These are phyloP conservation scores for Ambrosiella xylebori DNA, from an alignment of 2,329 filamentous ascomycete species.

Conservation along the genomic window DNA sequence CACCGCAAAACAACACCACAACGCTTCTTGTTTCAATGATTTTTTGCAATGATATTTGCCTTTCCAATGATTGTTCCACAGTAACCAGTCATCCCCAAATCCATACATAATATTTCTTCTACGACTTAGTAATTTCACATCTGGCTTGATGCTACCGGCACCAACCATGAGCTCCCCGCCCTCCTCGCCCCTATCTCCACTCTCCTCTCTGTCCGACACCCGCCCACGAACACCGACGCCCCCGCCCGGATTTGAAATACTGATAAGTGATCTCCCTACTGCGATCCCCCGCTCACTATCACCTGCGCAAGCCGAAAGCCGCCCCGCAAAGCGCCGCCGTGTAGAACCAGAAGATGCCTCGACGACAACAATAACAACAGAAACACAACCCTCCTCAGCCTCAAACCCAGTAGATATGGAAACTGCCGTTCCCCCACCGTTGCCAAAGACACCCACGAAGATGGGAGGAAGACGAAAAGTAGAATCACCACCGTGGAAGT, in stretches of 20 bases:
- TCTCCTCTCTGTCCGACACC: slow-evolving; percentile 14
- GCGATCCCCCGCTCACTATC: neutral
- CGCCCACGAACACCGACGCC: slow-evolving; percentile 15
- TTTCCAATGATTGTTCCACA: neutral
- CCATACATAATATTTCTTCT: neutral
- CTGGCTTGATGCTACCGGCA: neutral
- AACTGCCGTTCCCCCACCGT: slow-evolving; percentile 2
- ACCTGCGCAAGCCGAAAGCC: slow-evolving; percentile 19
- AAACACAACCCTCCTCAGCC: neutral
- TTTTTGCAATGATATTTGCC: neutral
- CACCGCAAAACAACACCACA: neutral
- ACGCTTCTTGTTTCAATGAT: neutral
- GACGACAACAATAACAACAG: no score
- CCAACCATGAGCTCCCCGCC: neutral
- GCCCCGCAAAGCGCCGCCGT: slow-evolving; percentile 49
- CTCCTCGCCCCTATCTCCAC: slow-evolving; percentile 9
- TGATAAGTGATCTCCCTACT: neutral
- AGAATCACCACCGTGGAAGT: slow-evolving; percentile 87
- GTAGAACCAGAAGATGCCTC: slow-evolving; percentile 21
- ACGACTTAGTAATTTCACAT: neutral
- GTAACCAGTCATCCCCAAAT: neutral
- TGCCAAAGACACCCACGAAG: slow-evolving; percentile 21
- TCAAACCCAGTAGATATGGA: slow-evolving; percentile 1
- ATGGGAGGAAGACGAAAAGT: slow-evolving; percentile 26
- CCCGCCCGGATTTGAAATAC: slow-evolving; percentile 6